These are phyloP conservation scores for Hypoxylon lenormandii DNA, from an alignment of 495 filamentous ascomycete genomes.

Conservation along the genomic window DNA sequence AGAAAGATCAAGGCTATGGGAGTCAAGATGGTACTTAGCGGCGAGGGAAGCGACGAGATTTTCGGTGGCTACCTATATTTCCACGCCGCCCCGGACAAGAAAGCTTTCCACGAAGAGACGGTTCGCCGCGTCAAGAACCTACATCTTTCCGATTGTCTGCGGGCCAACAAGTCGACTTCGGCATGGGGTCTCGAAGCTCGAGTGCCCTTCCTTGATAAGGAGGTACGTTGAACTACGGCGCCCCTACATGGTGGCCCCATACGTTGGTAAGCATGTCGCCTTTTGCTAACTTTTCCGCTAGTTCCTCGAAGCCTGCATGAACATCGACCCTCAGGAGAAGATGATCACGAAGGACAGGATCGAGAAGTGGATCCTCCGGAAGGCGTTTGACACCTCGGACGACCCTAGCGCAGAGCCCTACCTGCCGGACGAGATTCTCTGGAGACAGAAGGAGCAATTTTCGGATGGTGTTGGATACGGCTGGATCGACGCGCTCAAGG, in stretches of 20 bases:
- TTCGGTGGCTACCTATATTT: conserved; percentile 99
- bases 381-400: conserved; percentile 93
- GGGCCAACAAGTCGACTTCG: conserved; percentile 99
- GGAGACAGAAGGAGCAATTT: conserved; percentile 99
- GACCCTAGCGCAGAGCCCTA: conserved; percentile 83
- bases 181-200: conserved; percentile 98
- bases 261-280: not conserved
- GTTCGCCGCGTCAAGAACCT: conserved; percentile 93
- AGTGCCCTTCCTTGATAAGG: conserved; percentile 96
- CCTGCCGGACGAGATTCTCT: conserved; percentile 93
- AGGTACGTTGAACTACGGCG: conserved; percentile 58
- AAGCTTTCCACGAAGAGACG: conserved; percentile 92
- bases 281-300: conserved; percentile 50
- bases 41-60: conserved; percentile 96
- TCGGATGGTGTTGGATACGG: conserved; percentile 98
- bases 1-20: conserved; percentile 99
- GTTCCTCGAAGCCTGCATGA: conserved; percentile 92
- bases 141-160: conserved; percentile 91
- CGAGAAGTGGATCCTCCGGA: conserved; percentile 96
- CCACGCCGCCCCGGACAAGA: conserved; percentile 89
- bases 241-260: no score
- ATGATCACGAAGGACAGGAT: conserved; percentile 90
- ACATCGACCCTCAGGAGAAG: conserved; percentile 92
- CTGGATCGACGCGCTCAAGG: conserved; percentile 98
- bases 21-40: conserved; percentile 98